Evolutionary conservation across 768 basidiomycete genomes (phyloP).

Genomic region (Trametes villosa): DNA sequence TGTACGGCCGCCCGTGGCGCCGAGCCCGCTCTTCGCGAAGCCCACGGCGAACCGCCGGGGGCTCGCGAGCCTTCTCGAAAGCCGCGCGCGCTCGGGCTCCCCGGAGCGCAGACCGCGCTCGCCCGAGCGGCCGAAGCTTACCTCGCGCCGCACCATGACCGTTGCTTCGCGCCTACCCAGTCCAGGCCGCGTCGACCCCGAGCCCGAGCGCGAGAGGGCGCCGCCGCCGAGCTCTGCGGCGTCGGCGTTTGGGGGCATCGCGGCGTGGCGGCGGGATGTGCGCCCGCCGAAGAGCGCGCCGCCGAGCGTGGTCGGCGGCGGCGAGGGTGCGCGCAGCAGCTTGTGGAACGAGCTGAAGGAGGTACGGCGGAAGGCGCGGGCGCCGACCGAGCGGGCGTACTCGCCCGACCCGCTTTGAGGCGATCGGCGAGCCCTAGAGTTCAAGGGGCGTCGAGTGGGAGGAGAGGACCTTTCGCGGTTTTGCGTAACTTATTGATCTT

Average conservation of each 20-base stretch:
- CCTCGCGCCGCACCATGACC: constrained; percentile 32
- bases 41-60: constrained; percentile 36
- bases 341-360: constrained; percentile 62
- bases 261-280: constrained; percentile 22
- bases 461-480: constrained; percentile 7
- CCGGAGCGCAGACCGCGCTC: constrained; percentile 33
- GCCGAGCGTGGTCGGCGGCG: constrained; percentile 36
- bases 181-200: constrained; percentile 35
- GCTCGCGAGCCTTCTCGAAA: constrained; percentile 45
- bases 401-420: constrained; percentile 29
- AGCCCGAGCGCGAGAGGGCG: not conserved
- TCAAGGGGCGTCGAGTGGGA: not conserved
- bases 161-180: constrained; percentile 39
- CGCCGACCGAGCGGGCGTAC: constrained; percentile 48
- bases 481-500: constrained; percentile 11
- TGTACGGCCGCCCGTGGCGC: not conserved
- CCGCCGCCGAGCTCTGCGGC: constrained; percentile 19
- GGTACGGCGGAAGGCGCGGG: constrained; percentile 50
- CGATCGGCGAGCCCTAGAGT: not conserved
- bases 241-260: constrained; percentile 31
- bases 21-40: constrained; percentile 29
- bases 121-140: constrained; percentile 35
- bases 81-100: constrained; percentile 26
- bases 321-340: constrained; percentile 46
- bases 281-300: constrained; percentile 25